phyloP scores from a whole-genome alignment of 2,329 filamentous ascomycete genomes.

The Chalaropsis thielavioides region DNA sequence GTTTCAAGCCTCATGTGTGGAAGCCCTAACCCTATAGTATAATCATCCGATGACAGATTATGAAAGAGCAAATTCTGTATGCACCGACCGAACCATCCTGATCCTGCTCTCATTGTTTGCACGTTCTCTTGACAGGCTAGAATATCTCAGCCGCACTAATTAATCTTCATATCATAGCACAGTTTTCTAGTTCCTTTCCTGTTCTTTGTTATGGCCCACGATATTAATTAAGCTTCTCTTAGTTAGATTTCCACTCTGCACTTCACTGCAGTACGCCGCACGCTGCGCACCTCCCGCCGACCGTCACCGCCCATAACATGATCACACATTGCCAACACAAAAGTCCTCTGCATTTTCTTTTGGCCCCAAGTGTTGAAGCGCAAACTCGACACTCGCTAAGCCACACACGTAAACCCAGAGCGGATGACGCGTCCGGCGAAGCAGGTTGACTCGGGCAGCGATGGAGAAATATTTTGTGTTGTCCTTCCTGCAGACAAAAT shows the following conservation, averaged over 20 bases:
- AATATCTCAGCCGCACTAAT: neutral
- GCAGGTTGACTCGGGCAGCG: neutral
- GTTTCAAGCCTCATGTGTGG: neutral
- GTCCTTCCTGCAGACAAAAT: neutral
- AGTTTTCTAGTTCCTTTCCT: neutral
- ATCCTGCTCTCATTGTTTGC: neutral
- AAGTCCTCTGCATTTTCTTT: neutral
- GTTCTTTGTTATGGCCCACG: neutral
- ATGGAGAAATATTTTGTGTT: neutral
- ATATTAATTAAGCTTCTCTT: too few relatives aligned
- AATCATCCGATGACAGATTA: neutral
- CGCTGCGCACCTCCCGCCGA: too few relatives aligned
- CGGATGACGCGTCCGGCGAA: neutral
- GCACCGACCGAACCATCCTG: neutral
- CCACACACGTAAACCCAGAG: neutral
- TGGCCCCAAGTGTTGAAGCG: neutral
- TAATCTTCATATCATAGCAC: neutral
- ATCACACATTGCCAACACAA: too few relatives aligned
- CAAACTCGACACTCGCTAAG: neutral
- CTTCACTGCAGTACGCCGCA: too few relatives aligned
- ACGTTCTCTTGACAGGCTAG: neutral
- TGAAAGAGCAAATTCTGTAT: neutral
- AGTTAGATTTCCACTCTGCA: too few relatives aligned
- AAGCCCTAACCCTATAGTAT: neutral
- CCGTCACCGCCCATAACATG: neutral